Evolutionary conservation across 179 eudicot species (phyloP), one percentile per base, ranked within the genome.

Genomic region (Beta macrorhiza): DNA sequence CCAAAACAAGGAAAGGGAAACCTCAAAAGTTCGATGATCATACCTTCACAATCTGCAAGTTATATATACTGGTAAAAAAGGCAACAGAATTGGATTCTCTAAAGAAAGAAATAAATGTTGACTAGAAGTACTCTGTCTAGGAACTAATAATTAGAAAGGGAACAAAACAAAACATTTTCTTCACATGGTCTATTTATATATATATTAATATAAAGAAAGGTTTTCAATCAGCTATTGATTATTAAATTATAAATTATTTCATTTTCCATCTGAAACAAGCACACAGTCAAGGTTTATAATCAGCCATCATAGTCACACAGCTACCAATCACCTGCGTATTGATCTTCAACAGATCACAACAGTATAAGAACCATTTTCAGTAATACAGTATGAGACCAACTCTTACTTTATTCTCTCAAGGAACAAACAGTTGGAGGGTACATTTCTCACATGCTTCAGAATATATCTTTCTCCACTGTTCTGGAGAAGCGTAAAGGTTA

Each of bases 51-150:
- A 79, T 57, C 67, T 78, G 45, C 70, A 79, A 80, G 78, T 64
- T 62, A 76, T 67, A 78, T 29, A 80, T 82, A 83, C 58, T 76
- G 52, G 58, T 52, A 32, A 67, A 79, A 29, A 85, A 80, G 78
- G 74, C 76, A 63, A 57, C 52, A 62, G 88, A 83, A 85, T 84
- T 25, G 22, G 86, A 87, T 85, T 85, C 87, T 76, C 56, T 71
- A 80, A 78, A 78, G 87, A 76, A 76, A 75, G 78, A 83, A 79
- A 77, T 81, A 81, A 63, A 61, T 71, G 72, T 77, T 75, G 77
- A 55, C 45, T 10, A 74, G 32, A 29, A 29, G 77, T 25, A 37
- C 14, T 25, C 62, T 74, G 64, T 32, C 63, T 57, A 14, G 62
- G 20, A 29, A 37, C 79, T n/a, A 64, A 62, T 61, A 15, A 62